Conservation (phyloP, 139 green algal genomes). For the Volvox reticuliferus region DNA sequence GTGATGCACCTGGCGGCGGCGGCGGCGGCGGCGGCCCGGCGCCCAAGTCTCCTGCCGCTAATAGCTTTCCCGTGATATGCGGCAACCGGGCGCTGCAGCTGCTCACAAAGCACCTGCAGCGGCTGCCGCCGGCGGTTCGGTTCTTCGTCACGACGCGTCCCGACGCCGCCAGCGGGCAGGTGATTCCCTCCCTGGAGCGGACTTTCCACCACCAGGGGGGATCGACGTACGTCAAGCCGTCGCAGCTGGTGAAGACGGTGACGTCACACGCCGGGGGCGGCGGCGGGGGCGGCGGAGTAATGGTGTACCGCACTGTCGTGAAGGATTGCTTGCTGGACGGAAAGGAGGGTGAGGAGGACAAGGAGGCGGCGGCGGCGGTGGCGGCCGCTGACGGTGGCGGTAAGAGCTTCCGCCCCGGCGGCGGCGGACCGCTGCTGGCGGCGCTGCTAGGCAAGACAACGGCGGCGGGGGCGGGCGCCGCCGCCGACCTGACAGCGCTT, state of each 20-base stretch:
- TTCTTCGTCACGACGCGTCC: conserved; percentile 38
- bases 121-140: not conserved
- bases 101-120: not conserved
- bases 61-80: not conserved
- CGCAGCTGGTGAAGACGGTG: not conserved
- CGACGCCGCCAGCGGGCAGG: not conserved
- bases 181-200: conserved; percentile 1
- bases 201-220: not conserved
- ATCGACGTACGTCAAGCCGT: not conserved
- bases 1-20: no score
- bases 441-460: not conserved
- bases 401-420: no score
- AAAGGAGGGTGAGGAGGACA: not conserved
- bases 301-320: conserved; percentile 38
- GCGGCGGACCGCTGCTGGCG: no score
- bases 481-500: not conserved
- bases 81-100: conserved; percentile 19
- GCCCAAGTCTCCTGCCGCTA: not conserved
- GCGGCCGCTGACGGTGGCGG: no score
- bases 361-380: not conserved
- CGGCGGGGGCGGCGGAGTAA: not conserved
- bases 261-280: not conserved
- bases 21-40: not conserved
- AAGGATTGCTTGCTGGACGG: not conserved
- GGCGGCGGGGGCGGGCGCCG: not conserved